A percentile compares a stretch with the other conserved stretches of the same genome.
These are phyloP conservation scores for Mycena sanguinolenta DNA, from an alignment of 768 basidiomycete species.

Conservation along the genomic window DNA sequence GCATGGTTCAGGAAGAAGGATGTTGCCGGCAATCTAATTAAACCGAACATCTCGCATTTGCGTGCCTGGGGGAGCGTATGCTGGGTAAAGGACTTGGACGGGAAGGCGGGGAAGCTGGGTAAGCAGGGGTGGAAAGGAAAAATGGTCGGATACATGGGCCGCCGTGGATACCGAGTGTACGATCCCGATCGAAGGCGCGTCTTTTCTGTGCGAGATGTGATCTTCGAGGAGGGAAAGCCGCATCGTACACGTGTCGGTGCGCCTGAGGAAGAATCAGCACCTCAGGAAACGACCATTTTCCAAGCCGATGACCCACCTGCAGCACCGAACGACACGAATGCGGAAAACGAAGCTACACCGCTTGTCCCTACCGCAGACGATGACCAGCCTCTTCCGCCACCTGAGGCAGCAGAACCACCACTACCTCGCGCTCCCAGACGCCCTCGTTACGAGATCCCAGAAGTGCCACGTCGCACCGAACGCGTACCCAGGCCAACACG, in stretches of 20 bases:
- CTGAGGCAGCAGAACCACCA: too few relatives aligned
- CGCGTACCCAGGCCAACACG: conserved; percentile 13
- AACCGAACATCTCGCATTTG: conserved; percentile 7
- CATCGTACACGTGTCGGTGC: not conserved
- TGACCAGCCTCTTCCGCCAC: too few relatives aligned
- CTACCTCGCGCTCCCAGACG: too few relatives aligned
- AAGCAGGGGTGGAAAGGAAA: conserved; percentile 31
- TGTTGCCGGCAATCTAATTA: not conserved
- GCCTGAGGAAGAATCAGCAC: too few relatives aligned
- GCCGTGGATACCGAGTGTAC: not conserved
- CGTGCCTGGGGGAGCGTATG: not conserved
- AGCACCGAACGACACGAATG: too few relatives aligned
- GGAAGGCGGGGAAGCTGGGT: conserved; percentile 27
- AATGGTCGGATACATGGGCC: conserved; percentile 15
- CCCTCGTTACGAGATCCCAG: too few relatives aligned
- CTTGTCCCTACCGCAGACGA: not conserved
- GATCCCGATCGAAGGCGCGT: not conserved
- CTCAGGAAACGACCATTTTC: not conserved
- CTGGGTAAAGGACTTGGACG: conserved; percentile 10
- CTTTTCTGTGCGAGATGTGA: not conserved
- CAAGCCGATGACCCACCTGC: not conserved
- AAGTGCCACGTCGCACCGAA: not conserved
- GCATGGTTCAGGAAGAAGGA: conserved; percentile 25
- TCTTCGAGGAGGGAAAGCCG: not conserved
- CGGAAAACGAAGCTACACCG: too few relatives aligned